Percentiles rank a stretch among this genome's conserved stretches.
phyloP scores from a whole-genome alignment of 768 basidiomycete species.

The Mycena metata region DNA sequence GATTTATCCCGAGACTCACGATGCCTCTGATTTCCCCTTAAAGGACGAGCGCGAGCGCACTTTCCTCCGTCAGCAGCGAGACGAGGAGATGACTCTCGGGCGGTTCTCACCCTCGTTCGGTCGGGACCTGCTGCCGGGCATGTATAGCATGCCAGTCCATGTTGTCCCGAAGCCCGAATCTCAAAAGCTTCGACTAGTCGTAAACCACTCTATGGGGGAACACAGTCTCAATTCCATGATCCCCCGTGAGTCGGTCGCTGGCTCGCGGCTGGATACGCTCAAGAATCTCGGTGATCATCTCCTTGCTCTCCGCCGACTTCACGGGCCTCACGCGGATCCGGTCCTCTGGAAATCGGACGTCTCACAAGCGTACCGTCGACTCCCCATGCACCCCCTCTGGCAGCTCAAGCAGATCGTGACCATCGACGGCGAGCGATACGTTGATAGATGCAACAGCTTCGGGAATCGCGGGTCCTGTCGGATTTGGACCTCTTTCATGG shows the following conservation, averaged over 20 bases:
- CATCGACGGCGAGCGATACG: constrained; percentile 3
- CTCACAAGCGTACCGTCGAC: too few species aligned
- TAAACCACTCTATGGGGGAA: constrained; percentile 10
- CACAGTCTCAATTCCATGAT: constrained; percentile 19
- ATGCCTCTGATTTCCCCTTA: constrained; percentile 3
- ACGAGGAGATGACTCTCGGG: constrained; percentile 16
- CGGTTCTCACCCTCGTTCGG: constrained; percentile 33
- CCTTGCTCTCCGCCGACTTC: too few species aligned
- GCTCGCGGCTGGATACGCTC: too few species aligned
- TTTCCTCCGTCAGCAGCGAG: constrained; percentile 35
- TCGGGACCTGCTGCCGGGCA: constrained; percentile 40
- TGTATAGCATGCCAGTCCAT: constrained; percentile 30
- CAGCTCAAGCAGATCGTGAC: constrained; percentile 46
- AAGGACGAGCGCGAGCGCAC: constrained; percentile 16
- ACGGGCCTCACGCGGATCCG: too few species aligned
- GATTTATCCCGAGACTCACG: constrained; percentile 36
- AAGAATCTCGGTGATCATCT: too few species aligned
- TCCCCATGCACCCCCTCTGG: too few species aligned
- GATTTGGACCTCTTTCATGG: constrained; percentile 41
- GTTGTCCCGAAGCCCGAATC: constrained; percentile 18
- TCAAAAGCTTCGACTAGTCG: constrained; percentile 10
- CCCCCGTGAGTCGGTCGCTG: too few species aligned
- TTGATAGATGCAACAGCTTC: constrained; percentile 38
- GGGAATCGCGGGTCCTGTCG: constrained; percentile 12
- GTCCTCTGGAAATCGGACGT: too few species aligned